These are phyloP conservation scores for Schizochytrium sp. DNA, from an alignment of 108 stramenopile species.

Conservation along the genomic window DNA sequence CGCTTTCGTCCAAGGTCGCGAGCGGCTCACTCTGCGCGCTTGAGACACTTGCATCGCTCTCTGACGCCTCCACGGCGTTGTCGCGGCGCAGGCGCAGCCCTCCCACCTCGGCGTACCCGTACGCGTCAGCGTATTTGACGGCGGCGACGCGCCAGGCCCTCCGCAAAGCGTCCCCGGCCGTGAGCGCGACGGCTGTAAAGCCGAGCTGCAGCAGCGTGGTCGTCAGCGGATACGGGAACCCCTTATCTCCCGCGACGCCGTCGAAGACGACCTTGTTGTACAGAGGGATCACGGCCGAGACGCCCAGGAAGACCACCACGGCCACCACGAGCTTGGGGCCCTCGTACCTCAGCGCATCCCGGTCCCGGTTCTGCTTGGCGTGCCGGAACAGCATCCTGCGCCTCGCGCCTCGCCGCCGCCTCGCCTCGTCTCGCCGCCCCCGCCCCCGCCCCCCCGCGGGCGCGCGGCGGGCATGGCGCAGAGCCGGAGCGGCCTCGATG, in stretches of 20 bases:
- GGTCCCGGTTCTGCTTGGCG: background rate
- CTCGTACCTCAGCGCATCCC: background rate
- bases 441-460: too few relatives aligned
- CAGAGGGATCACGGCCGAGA: conserved; percentile 6
- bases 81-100: too few relatives aligned
- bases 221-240: conserved; percentile 13
- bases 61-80: too few relatives aligned
- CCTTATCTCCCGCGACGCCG: background rate
- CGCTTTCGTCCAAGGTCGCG: too few relatives aligned
- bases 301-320: background rate
- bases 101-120: too few relatives aligned
- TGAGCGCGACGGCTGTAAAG: background rate
- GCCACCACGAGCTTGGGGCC: background rate
- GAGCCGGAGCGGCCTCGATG: too few relatives aligned
- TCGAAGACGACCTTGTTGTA: conserved; percentile 21
- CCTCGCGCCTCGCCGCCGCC: background rate
- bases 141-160: background rate
- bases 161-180: background rate
- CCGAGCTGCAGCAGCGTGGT: background rate
- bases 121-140: background rate
- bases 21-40: too few relatives aligned
- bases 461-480: too few relatives aligned
- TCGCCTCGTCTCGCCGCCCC: too few relatives aligned
- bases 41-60: too few relatives aligned
- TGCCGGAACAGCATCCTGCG: conserved; percentile 4